Base-by-base conservation (phyloP, 2,329 filamentous ascomycete species). In the Diaporthe ilicicola region DNA sequence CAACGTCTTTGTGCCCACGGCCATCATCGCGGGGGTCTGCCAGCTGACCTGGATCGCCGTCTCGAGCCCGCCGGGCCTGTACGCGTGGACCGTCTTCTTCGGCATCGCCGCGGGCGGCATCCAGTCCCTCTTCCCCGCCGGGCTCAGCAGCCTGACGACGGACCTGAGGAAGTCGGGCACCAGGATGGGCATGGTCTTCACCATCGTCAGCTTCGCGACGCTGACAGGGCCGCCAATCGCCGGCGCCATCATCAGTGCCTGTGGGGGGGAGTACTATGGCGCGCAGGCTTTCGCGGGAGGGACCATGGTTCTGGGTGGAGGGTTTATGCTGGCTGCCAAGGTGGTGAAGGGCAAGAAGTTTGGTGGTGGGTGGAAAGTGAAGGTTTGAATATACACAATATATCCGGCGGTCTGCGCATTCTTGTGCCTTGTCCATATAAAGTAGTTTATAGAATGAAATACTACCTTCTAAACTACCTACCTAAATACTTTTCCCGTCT, bases 41-140 rank as follows among this genome's bases (percentile, higher is more conserved):
- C 76, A 87, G 22, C 87, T 88, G 71, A 83, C 81, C 74, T 93
- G 91, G 91, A 86, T 88, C 22, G 86, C 83, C 1, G 88, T 94
- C 8, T 73, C 77, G 1, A 80, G 81, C 19, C 78, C 85, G 0
- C 61, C 80, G 0, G 85, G 86, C 0, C 80, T 93, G 34, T 93
- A 92, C 75, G 84, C 82, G 1, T 94, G 92, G 85, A 82, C 88
- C 0, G 81, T 85, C 0, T 83, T 91, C 69, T 93, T 92, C 76
- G 92, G 92, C 1, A 83, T 93, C 59, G 86, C 86, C 2, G 89
- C 86, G 0, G 90, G 90, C 0, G 89, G 85, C 0, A 87, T 93
- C 56, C 91, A 93, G 79, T 86, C 86, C 8, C 77, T 94, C 13
- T 93, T 93, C 75, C 91, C 92, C 0, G 89, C 90, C 0, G 88